phyloP scores from a whole-genome alignment of 768 basidiomycete genomes.

The Kwoniella bestiolae region DNA sequence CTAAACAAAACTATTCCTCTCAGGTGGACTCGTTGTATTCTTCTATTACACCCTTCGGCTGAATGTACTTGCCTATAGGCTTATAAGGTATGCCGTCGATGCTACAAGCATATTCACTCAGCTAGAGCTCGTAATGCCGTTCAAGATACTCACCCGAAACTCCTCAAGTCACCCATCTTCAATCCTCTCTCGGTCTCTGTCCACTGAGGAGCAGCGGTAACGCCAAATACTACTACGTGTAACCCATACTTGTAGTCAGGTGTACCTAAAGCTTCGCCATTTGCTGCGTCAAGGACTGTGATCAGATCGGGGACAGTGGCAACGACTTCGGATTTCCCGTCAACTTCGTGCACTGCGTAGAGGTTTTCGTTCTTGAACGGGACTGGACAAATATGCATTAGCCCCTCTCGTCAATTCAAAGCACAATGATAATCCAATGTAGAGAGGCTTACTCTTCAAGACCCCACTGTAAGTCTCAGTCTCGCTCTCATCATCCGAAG shows the following conservation, averaged over 20 bases:
- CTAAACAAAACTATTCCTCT: too few species aligned
- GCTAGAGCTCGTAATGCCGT: too few species aligned
- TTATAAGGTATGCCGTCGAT: slow-evolving; percentile 24
- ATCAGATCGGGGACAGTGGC: slow-evolving; percentile 70
- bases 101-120: too few species aligned
- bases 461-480: too few species aligned
- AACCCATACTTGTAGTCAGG: slow-evolving; percentile 67
- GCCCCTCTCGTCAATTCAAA: too few species aligned
- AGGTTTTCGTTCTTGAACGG: slow-evolving; percentile 50
- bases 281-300: slow-evolving; percentile 67
- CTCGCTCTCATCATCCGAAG: too few species aligned
- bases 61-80: slow-evolving; percentile 24
- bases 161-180: slow-evolving; percentile 63
- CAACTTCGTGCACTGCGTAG: slow-evolving; percentile 16
- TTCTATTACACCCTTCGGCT: slow-evolving; percentile 30
- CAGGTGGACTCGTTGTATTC: slow-evolving; percentile 28
- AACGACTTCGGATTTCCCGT: slow-evolving; percentile 39
- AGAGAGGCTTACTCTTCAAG: too few species aligned
- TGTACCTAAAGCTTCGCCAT: slow-evolving; percentile 67
- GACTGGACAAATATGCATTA: too few species aligned
- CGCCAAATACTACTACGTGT: slow-evolving; percentile 63
- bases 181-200: slow-evolving; percentile 62
- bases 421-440: too few species aligned
- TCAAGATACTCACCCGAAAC: slow-evolving; percentile 61
- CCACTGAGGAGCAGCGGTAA: slow-evolving; percentile 65